Base-by-base conservation (phyloP, 306 rosid species). In the Citrullus amarus region DNA sequence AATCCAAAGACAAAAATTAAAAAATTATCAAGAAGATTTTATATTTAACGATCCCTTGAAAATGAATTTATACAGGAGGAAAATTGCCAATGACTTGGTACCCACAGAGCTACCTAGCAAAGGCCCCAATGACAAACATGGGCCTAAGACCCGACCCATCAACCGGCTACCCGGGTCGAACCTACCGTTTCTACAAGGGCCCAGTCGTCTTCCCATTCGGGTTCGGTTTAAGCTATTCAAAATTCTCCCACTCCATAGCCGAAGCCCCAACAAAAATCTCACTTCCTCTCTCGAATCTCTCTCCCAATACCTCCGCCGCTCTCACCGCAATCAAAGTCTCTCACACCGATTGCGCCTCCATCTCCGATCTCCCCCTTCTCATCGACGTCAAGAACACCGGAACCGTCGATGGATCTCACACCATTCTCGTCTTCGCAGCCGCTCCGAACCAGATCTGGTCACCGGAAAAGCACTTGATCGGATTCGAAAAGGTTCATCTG, bases 171-270 rank as follows among this genome's bases (percentile, higher is more conserved):
- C 99, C 97, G 0, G 99, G 97, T 4, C 84, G 99, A 56, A 92
- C 99, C 14, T 95, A 95, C 81, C 85, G 97, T 68, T 95, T 95
- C 83, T 95, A 95, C 86, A 88, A 90, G 36, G 99, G 99, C 3
- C 96, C 97, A 2, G 93, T 92, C 4, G 96, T 95, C 0, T 95
- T 82, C 80, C 91, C 93, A 12, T 95, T 95, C 43, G 99, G 99
- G 46, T 66, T 83, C 44, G 99, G 99, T 2, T 80, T 92, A 2
- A 91, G 97, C 86, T 95, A 91, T 86, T 80, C 96, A 4, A 84
- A 71, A 39, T 92, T 89, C 75, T 16, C 39, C 17, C 96, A 91
- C 30, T 53, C 15, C 60, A 39, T 91, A 59, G 88, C 85, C n/a
- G 41, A 83, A 46, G 91, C 86, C 1, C 97, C 96, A 0, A 79